Evolutionary conservation across 257 asterid species (phyloP), one percentile per base, ranked within the genome.

Genomic region (Nicotiana paniculata): DNA sequence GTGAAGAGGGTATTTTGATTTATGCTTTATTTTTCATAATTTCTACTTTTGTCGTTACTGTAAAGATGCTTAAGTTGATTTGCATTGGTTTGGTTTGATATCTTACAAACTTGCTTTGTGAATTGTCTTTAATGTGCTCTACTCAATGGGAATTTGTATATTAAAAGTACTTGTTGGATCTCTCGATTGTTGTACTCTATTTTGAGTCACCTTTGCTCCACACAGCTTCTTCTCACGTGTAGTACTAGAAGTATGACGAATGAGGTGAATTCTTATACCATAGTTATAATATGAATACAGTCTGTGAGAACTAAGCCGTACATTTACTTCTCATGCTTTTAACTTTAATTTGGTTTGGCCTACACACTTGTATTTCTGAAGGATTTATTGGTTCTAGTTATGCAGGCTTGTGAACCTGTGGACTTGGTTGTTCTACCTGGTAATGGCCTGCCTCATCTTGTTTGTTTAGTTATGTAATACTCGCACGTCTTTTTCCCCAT

Each of bases 321-420:
- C 6, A 39, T 39, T 39, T 39, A 1, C 46, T 39, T 39, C 46
- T 39, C 9, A 63, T 63, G 26, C 69, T 33, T 63, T 6, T 28
- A 55, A 7, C 17, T 76, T 21, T 12, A 18, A 48, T 77, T 55
- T 77, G 66, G 5, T 77, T 32, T 21, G 21, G 16, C 18, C 33
- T 33, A 32, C n/a, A 7, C 18, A 30, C 58, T 13, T 77, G 26
- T 2, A 54, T 55, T 53, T 77, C 65, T 77, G 68, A 77, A 58
- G 35, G 65, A 77, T 33, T 77, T 58, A 9, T 9, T 43, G n/a
- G 30, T n/a, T 77, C 17, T n/a, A 32, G 81, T 77, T 77, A 77
- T 77, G 81, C 70, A 77, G 81, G 70, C 69, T 26, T 54, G 69
- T 77, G 69, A 58, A 59, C 81, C 70, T 30, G 57, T 33, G 66